Conservation (phyloP, 2,329 filamentous ascomycete species). For the Ascochyta clinopodiicola region DNA sequence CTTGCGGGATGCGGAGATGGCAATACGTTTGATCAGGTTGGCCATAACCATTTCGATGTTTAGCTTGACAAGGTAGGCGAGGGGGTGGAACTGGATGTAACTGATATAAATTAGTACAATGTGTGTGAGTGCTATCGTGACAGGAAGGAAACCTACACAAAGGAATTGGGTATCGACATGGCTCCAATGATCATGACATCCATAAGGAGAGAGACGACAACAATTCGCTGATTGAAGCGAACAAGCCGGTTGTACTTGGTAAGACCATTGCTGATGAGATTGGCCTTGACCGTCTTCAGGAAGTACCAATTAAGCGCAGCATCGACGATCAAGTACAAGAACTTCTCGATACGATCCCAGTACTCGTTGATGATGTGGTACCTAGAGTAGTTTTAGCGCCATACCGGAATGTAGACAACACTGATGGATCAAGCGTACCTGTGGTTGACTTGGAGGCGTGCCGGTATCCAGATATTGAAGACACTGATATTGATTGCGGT, state of each 20-base stretch:
- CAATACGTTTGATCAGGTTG: constrained; percentile 54
- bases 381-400: constrained; percentile 13
- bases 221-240: constrained; percentile 59
- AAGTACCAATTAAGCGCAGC: constrained; percentile 50
- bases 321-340: constrained; percentile 47
- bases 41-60: constrained; percentile 62
- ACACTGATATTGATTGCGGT: constrained; percentile 48
- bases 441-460: constrained; percentile 42
- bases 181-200: constrained; percentile 57
- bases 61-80: constrained; percentile 58
- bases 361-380: constrained; percentile 47
- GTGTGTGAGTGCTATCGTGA: neutral
- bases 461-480: constrained; percentile 52
- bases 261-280: constrained; percentile 57
- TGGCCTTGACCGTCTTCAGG: constrained; percentile 53
- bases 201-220: constrained; percentile 59
- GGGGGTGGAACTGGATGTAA: constrained; percentile 59
- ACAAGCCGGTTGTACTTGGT: constrained; percentile 60
- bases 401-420: neutral
- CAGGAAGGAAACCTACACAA: constrained; percentile 46
- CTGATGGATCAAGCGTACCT: constrained; percentile 22
- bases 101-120: constrained; percentile 22
- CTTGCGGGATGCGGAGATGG: constrained; percentile 39
- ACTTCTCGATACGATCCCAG: constrained; percentile 50
- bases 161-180: constrained; percentile 56